Evolutionary conservation across 352 stramenopile genomes (phyloP), one percentile per base, ranked within the genome.

Genomic region (Sclerospora graminicola): DNA sequence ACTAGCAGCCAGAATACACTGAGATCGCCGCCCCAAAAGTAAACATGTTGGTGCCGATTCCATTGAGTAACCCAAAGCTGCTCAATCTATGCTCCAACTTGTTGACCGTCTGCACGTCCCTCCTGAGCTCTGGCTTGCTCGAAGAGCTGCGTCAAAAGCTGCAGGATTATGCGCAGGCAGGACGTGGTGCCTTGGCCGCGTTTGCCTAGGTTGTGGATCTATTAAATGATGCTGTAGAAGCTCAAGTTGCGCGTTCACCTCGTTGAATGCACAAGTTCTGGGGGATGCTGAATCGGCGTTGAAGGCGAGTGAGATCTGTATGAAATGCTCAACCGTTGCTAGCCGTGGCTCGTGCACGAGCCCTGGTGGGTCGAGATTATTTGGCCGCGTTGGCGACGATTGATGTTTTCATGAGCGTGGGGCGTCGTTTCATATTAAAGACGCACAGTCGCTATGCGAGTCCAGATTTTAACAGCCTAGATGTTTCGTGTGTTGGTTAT

Each of bases 11-110:
- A 47, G 40, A n/a, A n/a, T n/a, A 49, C 52, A 1, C 38, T 43
- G 11, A 48, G 48, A 30, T 26, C 24, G 26, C 55, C 45, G 23
- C 51, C 45, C 18, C 63, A 51, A 44, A 66, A 66, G 31, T 60
- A n/a, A n/a, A 36, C 38, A 60, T 59, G 13, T 44, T 81, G 24
- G 65, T 76, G 37, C 60, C 73, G 50, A 78, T 81, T 35, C 68
- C 68, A 23, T 38, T 81, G 51, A 81, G 65, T 45, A 81, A 81
- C 39, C 62, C 70, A 21, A 73, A 78, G 45, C 48, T 81, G 15
- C 32, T 76, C 43, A 60, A 72, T 36, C 50, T 81, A 46, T 81
- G 68, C 51, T 78, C 68, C 5, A 73, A 66, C 16, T 65, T 81
- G 21, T 63, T 78, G 35, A 66, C 66, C 1, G 63, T 81, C 21